Percentiles rank a stretch among this genome's conserved stretches.
These are phyloP conservation scores for Penicillium roqueforti DNA, from an alignment of 495 filamentous ascomycete genomes.

Conservation along the genomic window DNA sequence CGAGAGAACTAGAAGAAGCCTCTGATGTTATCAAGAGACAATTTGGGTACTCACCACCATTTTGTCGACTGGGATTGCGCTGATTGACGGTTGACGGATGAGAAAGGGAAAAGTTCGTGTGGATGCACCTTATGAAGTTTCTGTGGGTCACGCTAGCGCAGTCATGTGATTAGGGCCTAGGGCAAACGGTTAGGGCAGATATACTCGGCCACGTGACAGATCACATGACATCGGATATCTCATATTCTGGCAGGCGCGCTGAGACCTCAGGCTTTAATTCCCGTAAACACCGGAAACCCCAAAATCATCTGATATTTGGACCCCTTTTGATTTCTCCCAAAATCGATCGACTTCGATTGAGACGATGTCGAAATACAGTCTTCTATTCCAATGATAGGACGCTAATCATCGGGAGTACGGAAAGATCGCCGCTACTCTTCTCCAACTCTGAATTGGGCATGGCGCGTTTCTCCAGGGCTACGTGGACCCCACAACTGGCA, in stretches of 20 bases:
- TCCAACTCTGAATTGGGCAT: too few relatives aligned
- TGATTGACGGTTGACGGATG: slow-evolving; percentile 43
- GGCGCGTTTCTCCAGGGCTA: too few relatives aligned
- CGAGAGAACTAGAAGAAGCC: slow-evolving; percentile 32
- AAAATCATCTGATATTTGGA: background rate
- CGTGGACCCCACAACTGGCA: background rate
- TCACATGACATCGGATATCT: background rate
- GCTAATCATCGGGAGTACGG: background rate
- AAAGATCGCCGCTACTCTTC: too few relatives aligned
- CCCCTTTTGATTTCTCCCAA: background rate
- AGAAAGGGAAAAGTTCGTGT: slow-evolving; percentile 24
- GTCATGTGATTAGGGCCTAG: slow-evolving; percentile 29
- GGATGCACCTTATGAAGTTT: slow-evolving; percentile 27
- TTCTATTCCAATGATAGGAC: background rate
- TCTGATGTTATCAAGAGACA: slow-evolving; percentile 21
- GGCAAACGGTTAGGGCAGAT: slow-evolving; percentile 10
- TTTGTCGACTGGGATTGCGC: slow-evolving; percentile 47
- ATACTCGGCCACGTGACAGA: slow-evolving; percentile 15
- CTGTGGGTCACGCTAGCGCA: slow-evolving; percentile 39
- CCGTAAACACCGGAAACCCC: too few relatives aligned
- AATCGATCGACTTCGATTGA: too few relatives aligned
- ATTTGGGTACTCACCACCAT: slow-evolving; percentile 49
- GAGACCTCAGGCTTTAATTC: too few relatives aligned
- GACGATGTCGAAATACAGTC: background rate
- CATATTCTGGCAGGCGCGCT: background rate